Percentiles rank a stretch among this genome's conserved stretches.
Conservation (phyloP, 768 basidiomycete genomes). For the Phanerochaete carnosa region DNA sequence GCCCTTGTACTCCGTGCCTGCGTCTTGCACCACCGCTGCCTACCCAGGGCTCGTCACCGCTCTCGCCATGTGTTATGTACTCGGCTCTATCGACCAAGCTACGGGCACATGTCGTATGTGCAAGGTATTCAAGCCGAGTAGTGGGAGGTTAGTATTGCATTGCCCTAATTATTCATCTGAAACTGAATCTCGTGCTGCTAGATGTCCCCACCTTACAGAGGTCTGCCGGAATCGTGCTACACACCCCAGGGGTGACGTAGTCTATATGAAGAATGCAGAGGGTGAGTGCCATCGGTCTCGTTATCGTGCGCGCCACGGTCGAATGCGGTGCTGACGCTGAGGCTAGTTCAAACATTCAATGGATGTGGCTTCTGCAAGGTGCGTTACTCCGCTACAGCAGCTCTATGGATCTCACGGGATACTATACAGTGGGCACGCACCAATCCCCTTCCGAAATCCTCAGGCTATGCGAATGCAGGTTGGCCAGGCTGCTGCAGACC, state of each 20-base stretch:
- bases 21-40: conserved; percentile 19
- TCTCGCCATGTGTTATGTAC: conserved; percentile 66
- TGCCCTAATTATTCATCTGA: conserved; percentile 8
- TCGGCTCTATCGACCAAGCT: conserved; percentile 66
- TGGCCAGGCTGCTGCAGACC: conserved; percentile 92
- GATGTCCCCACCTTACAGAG: conserved; percentile 75
- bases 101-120: conserved; percentile 78
- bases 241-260: conserved; percentile 76
- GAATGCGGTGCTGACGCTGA: conserved; percentile 5
- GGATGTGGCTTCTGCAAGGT: conserved; percentile 93
- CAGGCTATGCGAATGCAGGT: conserved; percentile 66
- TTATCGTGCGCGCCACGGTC: conserved; percentile 13
- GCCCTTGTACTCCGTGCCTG: conserved; percentile 32
- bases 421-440: conserved; percentile 65
- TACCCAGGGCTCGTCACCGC: conserved; percentile 14
- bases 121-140: conserved; percentile 68
- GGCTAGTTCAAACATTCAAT: conserved; percentile 72
- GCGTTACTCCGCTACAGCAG: conserved; percentile 19
- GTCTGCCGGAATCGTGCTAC: conserved; percentile 69
- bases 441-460: conserved; percentile 49
- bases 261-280: conserved; percentile 85
- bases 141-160: conserved; percentile 43
- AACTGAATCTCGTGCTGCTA: conserved; percentile 31
- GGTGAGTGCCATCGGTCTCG: conserved; percentile 40
- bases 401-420: conserved; percentile 21